Evolutionary conservation across 805 yeast genomes (phyloP).

Genomic region (Metschnikowia kofuensis): DNA sequence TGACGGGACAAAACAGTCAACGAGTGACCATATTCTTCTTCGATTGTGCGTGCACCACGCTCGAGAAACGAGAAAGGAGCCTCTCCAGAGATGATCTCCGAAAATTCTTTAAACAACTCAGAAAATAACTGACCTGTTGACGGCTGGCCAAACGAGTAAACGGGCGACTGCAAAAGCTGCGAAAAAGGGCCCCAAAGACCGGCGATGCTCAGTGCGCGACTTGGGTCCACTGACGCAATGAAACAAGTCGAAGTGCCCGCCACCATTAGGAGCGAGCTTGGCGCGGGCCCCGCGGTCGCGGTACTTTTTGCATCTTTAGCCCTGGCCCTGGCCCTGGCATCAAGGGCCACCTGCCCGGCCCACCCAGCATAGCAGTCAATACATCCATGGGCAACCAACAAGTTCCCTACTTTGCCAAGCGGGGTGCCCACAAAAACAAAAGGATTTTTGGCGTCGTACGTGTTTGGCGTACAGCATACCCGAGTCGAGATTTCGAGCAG

Average conservation of each 20-base stretch:
- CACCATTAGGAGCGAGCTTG: slow-evolving; percentile 39
- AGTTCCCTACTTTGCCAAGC: slow-evolving; percentile 16
- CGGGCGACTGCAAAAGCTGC: slow-evolving; percentile 27
- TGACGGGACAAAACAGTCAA: slow-evolving; percentile 29
- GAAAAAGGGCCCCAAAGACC: slow-evolving; percentile 66
- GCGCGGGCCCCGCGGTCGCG: too few species aligned
- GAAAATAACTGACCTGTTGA: slow-evolving; percentile 56
- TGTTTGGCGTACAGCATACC: slow-evolving; percentile 11
- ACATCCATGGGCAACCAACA: slow-evolving; percentile 44
- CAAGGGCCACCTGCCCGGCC: slow-evolving; percentile 18
- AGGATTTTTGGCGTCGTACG: background rate
- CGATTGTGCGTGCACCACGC: slow-evolving; percentile 20
- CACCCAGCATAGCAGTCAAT: slow-evolving; percentile 58
- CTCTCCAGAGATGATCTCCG: slow-evolving; percentile 3
- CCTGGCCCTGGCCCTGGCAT: background rate
- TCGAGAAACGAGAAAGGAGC: slow-evolving; percentile 21
- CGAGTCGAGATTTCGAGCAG: slow-evolving; percentile 16
- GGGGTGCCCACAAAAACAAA: slow-evolving; percentile 19
- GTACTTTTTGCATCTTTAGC: background rate
- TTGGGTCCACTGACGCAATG: slow-evolving; percentile 23
- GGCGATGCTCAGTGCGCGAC: slow-evolving; percentile 23
- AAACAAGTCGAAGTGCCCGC: slow-evolving; percentile 67
- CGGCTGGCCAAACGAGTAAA: slow-evolving; percentile 58
- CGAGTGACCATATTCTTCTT: slow-evolving; percentile 18
- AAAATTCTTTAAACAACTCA: slow-evolving; percentile 38